Conservation (phyloP, 352 stramenopile genomes). For the Globisporangium yorkense region DNA sequence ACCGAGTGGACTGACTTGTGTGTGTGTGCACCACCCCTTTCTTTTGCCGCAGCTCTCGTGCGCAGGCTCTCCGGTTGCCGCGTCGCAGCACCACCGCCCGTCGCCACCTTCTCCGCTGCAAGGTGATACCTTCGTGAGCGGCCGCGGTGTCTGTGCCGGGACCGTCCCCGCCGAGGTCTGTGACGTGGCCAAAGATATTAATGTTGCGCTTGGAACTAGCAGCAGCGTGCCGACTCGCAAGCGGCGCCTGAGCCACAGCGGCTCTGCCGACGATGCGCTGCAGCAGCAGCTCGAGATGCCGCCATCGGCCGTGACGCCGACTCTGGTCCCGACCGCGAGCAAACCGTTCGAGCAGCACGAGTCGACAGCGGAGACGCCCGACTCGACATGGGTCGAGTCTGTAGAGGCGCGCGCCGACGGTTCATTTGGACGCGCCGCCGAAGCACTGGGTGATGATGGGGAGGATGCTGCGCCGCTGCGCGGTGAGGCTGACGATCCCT, state of each 20-base stretch:
- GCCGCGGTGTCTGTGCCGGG: conserved; percentile 18
- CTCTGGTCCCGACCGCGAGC: background rate
- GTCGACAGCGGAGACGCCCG: background rate
- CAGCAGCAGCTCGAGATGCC: too few relatives aligned
- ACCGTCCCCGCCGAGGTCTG: conserved; percentile 8
- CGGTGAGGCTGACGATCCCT: conserved; percentile 17
- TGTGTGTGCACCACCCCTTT: background rate
- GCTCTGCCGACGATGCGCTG: background rate
- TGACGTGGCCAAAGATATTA: conserved; percentile 55
- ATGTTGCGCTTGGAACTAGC: conserved; percentile 58
- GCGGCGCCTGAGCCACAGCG: conserved; percentile 35
- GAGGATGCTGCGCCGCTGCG: conserved; percentile 12
- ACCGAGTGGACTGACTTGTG: background rate
- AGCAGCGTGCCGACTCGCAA: conserved; percentile 56
- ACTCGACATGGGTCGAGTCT: background rate
- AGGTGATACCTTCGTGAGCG: conserved; percentile 19
- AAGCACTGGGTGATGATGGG: conserved; percentile 2
- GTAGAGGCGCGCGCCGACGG: background rate
- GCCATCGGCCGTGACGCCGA: background rate
- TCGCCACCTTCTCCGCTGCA: conserved; percentile 5
- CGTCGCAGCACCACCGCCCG: conserved; percentile 2
- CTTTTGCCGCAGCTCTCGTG: background rate
- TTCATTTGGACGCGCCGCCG: background rate
- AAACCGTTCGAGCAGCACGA: background rate
- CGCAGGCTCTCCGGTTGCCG: conserved; percentile 1